These are phyloP conservation scores for Pestalotiopsis fici DNA, from an alignment of 2,329 filamentous ascomycete species.

Conservation along the genomic window DNA sequence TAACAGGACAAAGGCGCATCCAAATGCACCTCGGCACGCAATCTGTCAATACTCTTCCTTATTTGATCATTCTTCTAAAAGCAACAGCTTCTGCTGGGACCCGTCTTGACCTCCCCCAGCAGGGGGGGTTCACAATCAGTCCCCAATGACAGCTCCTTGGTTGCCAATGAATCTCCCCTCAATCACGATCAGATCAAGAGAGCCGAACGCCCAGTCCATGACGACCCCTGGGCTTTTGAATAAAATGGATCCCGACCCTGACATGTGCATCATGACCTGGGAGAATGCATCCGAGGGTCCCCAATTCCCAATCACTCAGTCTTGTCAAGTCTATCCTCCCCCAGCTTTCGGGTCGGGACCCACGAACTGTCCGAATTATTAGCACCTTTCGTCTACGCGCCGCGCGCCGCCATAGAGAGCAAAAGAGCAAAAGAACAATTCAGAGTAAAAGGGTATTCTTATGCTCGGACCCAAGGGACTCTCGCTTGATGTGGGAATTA, in stretches of 20 bases:
- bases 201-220: neutral
- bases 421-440: too few species aligned
- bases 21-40: neutral
- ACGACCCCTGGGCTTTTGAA: neutral
- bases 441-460: too few species aligned
- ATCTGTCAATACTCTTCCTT: neutral
- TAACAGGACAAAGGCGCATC: neutral
- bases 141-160: neutral
- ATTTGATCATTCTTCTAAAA: neutral
- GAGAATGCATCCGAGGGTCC: neutral
- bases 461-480: too few species aligned
- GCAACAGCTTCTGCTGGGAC: neutral
- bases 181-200: neutral
- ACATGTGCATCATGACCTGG: neutral
- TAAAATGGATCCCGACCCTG: neutral
- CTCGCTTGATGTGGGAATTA: too few species aligned
- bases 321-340: neutral
- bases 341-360: neutral
- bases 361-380: neutral
- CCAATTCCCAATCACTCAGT: too few species aligned
- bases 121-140: neutral
- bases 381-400: neutral
- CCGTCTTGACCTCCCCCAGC: neutral
- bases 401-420: too few species aligned
- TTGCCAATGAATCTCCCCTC: neutral